phyloP scores from a whole-genome alignment of 2,329 filamentous ascomycete species.

The Trichoderma aggressivum region DNA sequence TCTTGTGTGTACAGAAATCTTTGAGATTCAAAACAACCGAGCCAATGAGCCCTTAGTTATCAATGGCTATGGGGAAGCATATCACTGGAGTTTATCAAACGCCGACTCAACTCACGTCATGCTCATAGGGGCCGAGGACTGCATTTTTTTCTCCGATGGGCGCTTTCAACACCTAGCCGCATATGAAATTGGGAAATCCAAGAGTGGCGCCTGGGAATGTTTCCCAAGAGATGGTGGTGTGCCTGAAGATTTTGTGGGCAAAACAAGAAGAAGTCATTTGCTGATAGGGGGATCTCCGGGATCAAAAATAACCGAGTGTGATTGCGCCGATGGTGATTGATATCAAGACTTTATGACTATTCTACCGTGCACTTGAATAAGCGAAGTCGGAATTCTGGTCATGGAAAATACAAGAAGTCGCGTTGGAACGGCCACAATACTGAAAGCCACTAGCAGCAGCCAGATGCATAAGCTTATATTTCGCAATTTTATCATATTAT shows the following conservation, averaged over 20 bases:
- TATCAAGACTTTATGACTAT: neutral
- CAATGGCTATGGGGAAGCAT: no score
- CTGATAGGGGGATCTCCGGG: neutral
- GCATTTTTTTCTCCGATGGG: neutral
- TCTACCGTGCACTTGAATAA: no score
- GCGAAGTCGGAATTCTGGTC: no score
- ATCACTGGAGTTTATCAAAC: no score
- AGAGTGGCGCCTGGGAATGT: neutral
- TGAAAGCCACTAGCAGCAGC: no score
- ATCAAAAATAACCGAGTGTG: neutral
- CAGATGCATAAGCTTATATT: no score
- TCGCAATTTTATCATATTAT: no score
- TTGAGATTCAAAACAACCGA: neutral
- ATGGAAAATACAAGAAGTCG: no score
- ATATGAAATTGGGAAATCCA: neutral
- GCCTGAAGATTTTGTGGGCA: neutral
- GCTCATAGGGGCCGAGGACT: neutral
- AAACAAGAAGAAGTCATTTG: neutral
- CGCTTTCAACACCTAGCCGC: no score
- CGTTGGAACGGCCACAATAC: no score
- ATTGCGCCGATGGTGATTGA: neutral
- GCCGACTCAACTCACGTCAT: neutral
- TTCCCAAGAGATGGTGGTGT: neutral
- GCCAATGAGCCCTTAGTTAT: no score
- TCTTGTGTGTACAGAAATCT: neutral